Conservation (phyloP, 805 yeast genomes). For the Saccharomycopsis oosterbeekiorum region DNA sequence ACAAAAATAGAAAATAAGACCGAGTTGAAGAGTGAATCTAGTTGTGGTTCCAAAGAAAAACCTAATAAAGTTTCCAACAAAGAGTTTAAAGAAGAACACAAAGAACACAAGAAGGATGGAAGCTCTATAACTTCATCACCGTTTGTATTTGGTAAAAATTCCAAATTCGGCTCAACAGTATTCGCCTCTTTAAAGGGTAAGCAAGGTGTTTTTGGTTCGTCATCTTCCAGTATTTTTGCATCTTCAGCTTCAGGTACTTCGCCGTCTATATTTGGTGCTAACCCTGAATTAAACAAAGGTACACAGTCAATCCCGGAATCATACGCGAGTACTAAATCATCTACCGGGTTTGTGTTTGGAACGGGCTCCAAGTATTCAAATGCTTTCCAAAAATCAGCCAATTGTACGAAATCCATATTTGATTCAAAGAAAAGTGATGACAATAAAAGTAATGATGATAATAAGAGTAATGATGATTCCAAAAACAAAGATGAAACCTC, state of each 20-base stretch:
- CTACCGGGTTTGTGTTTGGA: constrained; percentile 31
- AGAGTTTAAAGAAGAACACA: constrained; percentile 1
- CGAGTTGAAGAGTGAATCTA: constrained; percentile 19
- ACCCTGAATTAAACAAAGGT: constrained; percentile 13
- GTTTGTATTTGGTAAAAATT: constrained; percentile 47
- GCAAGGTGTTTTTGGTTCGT: constrained; percentile 31
- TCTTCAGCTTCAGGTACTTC: neutral
- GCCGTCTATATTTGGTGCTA: constrained; percentile 10
- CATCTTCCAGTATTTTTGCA: constrained; percentile 16
- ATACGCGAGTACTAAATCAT: constrained; percentile 7
- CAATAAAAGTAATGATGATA: constrained; percentile 13
- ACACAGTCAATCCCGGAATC: constrained; percentile 14
- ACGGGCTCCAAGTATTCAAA: constrained; percentile 38
- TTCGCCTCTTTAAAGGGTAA: constrained; percentile 26
- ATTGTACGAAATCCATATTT: constrained; percentile 47
- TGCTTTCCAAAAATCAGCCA: constrained; percentile 42
- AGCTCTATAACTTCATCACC: constrained; percentile 13
- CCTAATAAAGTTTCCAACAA: constrained; percentile 14
- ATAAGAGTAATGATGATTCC: constrained; percentile 21
- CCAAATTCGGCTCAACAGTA: constrained; percentile 37
- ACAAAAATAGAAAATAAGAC: constrained; percentile 12
- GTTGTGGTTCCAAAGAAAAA: constrained; percentile 11
- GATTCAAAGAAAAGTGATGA: constrained; percentile 26
- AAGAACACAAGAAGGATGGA: constrained; percentile 10
- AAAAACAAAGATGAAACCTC: constrained; percentile 20